Evolutionary conservation across 2,329 filamentous ascomycete species (phyloP).

Genomic region (Alternaria brassicicola): DNA sequence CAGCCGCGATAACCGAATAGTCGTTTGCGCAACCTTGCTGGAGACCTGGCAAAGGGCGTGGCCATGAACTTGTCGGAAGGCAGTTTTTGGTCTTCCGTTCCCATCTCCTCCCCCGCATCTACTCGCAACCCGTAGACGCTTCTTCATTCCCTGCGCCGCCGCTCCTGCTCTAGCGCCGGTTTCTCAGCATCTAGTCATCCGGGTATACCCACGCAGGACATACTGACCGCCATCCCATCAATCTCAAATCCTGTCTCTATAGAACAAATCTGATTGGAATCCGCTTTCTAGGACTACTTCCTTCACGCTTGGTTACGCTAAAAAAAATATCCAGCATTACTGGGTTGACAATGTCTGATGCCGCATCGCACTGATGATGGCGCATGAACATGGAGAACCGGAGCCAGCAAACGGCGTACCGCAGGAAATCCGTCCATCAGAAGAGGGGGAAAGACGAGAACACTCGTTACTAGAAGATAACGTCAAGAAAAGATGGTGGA

Average conservation of each 20-base stretch:
- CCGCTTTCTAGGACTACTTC: not conserved
- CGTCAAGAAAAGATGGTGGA: conserved; percentile 14
- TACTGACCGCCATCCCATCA: not conserved
- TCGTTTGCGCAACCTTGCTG: not conserved
- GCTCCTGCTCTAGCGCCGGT: conserved; percentile 20
- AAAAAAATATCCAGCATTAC: not conserved
- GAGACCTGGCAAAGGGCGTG: not conserved
- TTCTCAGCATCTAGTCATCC: conserved; percentile 23
- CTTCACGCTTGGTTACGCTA: too few species aligned
- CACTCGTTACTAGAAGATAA: not conserved
- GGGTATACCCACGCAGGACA: not conserved
- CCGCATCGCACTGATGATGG: conserved; percentile 5
- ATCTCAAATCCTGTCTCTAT: too few species aligned
- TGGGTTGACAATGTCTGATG: not conserved
- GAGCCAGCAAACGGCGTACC: not conserved
- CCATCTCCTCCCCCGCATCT: not conserved
- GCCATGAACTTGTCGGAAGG: not conserved
- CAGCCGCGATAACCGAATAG: conserved; percentile 5
- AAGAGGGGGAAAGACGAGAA: not conserved
- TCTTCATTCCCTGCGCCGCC: not conserved
- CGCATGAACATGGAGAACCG: conserved; percentile 1
- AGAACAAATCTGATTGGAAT: not conserved
- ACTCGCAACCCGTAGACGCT: not conserved
- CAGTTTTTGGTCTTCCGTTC: not conserved
- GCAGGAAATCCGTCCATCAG: not conserved